Evolutionary conservation across 2,329 filamentous ascomycete species (phyloP), one percentile per base, ranked within the genome.

Genomic region (Lasiodiplodia gonubiensis): DNA sequence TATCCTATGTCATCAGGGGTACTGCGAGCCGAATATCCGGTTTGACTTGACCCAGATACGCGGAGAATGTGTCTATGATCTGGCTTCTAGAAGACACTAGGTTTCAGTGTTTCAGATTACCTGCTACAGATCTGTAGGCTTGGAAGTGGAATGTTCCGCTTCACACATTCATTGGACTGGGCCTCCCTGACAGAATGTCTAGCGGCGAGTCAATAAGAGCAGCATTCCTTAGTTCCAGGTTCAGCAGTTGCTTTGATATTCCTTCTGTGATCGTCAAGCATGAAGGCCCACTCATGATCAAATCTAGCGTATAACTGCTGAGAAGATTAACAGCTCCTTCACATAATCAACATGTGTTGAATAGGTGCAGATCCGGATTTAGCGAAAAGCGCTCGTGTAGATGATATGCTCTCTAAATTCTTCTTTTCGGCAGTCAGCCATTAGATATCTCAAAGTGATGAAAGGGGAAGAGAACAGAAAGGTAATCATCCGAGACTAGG

Each of bases 361-460:
- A 21, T 18, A 46, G 11, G 8, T 3, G 42, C 42, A 46, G 18
- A 46, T 46, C 30, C 30, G 30, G n/a, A 18, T n/a, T 46, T 18
- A 21, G n/a, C 18, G 21, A 46, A 46, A 11, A 21, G 18, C 18
- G n/a, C 18, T 46, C 39, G 18, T 18, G n/a, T 18, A 46, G 11
- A 42, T 23, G 18, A 42, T 35, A 59, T 42, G 23, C 18, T 21
- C 57, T 48, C 55, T 61, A 23, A 30, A 48, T 21, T 42, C 25
- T 48, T 42, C 11, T 21, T 61, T 61, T 49, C 23, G 57, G 57
- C 25, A 61, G 14, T 6, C 37, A 23, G 57, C 39, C 57, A 49
- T 61, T 61, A 61, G 39, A 33, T 61, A 48, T 33, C 30, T 27
- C 33, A 46, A 25, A 18, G 23, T 16, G 25, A n/a, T 16, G 27